These are phyloP conservation scores for Tulasnella sp. DNA, from an alignment of 768 basidiomycete genomes.

Conservation along the genomic window DNA sequence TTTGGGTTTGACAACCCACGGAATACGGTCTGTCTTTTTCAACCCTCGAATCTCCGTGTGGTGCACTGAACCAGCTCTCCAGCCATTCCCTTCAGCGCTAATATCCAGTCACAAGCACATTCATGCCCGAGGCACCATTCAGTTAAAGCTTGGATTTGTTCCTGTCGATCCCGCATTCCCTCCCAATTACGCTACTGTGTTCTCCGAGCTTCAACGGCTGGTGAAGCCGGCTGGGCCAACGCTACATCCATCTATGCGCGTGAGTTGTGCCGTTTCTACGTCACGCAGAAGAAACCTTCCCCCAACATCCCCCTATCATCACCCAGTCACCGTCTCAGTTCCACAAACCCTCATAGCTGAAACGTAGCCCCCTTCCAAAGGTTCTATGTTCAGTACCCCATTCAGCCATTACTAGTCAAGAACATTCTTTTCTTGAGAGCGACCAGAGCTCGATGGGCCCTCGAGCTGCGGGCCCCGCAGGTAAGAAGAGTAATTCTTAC, in stretches of 20 bases:
- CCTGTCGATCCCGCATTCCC: conserved; percentile 45
- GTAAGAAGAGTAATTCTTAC: conserved; percentile 32
- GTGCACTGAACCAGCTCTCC: too few species aligned
- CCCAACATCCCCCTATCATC: too few species aligned
- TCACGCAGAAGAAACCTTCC: conserved; percentile 59
- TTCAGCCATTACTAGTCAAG: conserved; percentile 34
- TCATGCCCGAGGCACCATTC: conserved; percentile 51
- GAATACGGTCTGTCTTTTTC: conserved; percentile 53
- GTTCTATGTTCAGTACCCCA: conserved; percentile 4
- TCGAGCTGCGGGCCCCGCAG: conserved; percentile 22
- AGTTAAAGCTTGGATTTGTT: conserved; percentile 61
- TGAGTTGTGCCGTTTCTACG: conserved; percentile 40
- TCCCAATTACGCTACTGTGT: conserved; percentile 57
- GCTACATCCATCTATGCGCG: conserved; percentile 72
- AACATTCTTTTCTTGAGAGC: conserved; percentile 36
- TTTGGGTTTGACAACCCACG: conserved; percentile 56
- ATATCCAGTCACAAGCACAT: conserved; percentile 52
- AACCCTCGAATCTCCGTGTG: too few species aligned
- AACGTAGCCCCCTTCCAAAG: too few species aligned
- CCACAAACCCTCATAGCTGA: too few species aligned
- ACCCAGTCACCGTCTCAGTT: conserved; percentile 34
- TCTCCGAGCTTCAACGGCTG: conserved; percentile 58
- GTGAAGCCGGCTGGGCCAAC: conserved; percentile 51
- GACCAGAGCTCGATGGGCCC: neutral
- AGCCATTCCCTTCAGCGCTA: too few species aligned